Conservation (phyloP, 805 yeast species). For the Candida succiphila region DNA sequence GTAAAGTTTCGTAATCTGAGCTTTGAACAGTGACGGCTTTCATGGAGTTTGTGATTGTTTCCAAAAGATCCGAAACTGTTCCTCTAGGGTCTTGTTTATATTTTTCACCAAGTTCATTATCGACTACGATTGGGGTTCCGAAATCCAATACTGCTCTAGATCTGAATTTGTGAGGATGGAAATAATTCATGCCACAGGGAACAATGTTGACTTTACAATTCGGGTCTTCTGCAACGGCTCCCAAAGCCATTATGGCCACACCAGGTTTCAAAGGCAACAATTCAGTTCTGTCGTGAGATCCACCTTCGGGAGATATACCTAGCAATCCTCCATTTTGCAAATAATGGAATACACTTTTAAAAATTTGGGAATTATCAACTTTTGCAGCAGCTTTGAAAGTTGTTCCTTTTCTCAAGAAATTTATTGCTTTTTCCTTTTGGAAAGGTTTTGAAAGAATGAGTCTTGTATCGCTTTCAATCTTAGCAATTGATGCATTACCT, state of each 20-base stretch:
- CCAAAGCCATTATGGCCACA: constrained; percentile 95
- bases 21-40: constrained; percentile 78
- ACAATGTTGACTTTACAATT: constrained; percentile 71
- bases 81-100: constrained; percentile 59
- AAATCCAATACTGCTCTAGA: constrained; percentile 93
- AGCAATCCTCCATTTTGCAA: constrained; percentile 62
- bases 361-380: constrained; percentile 75
- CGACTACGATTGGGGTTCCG: constrained; percentile 73
- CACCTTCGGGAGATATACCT: constrained; percentile 97
- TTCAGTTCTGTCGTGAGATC: constrained; percentile 94
- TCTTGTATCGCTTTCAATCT: constrained; percentile 63
- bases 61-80: constrained; percentile 61
- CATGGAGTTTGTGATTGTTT: constrained; percentile 55
- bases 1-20: constrained; percentile 80
- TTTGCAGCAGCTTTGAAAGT: constrained; percentile 63
- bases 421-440: constrained; percentile 36
- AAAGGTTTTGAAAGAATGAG: constrained; percentile 62
- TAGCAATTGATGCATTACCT: constrained; percentile 66
- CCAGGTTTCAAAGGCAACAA: constrained; percentile 92
- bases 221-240: constrained; percentile 72
- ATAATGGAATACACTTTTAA: constrained; percentile 72
- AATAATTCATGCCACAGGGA: constrained; percentile 96
- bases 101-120: constrained; percentile 42
- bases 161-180: constrained; percentile 91
- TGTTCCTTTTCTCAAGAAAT: constrained; percentile 40